phyloP scores from a whole-genome alignment of 2,329 filamentous ascomycete genomes.

The Neonectria neomacrospora region DNA sequence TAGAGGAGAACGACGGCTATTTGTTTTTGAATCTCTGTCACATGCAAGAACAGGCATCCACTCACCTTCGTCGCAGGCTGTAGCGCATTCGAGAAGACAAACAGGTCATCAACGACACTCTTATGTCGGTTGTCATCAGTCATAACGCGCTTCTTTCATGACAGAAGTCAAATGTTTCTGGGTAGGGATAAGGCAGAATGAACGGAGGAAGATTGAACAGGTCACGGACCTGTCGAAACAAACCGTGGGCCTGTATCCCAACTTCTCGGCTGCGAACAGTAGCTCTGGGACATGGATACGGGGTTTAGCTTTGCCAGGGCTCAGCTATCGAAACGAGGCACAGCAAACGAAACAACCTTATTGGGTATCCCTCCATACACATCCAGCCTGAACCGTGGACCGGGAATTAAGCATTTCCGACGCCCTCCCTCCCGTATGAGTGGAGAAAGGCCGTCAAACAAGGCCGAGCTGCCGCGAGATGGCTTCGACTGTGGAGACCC shows the following conservation, averaged over 20 bases:
- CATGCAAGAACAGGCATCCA: no score
- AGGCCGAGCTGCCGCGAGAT: background rate
- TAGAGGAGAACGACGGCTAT: no score
- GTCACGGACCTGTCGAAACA: background rate
- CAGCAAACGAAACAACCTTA: background rate
- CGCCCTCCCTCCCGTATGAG: background rate
- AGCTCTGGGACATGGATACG: background rate
- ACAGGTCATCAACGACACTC: no score
- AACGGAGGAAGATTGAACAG: no score
- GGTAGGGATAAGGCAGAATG: no score
- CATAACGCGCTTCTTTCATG: no score
- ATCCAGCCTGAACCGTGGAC: background rate
- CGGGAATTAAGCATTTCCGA: background rate
- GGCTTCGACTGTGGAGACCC: background rate
- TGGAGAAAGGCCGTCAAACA: background rate
- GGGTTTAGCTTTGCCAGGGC: background rate
- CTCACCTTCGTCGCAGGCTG: no score
- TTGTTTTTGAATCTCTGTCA: no score
- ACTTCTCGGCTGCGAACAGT: background rate
- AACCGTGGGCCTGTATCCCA: background rate
- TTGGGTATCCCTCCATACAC: background rate
- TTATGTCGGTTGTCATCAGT: no score
- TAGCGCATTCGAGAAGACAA: no score
- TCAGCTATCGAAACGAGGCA: no score
- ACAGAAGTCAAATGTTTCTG: no score